These are phyloP conservation scores for Deuterostichococcus epilithicus DNA, from an alignment of 139 green algal genomes.

Conservation along the genomic window DNA sequence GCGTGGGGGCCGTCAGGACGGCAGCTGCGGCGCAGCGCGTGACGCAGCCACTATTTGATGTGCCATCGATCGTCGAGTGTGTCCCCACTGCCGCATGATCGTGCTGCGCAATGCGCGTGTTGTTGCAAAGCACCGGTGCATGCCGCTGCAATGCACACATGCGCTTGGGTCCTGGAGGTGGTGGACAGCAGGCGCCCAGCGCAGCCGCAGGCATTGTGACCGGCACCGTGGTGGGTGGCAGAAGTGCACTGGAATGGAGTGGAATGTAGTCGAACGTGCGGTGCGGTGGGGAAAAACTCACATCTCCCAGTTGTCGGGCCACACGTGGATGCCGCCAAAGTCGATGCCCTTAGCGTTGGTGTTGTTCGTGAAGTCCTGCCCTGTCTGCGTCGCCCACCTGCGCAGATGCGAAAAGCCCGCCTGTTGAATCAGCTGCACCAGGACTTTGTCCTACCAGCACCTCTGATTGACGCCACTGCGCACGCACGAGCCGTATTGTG, in stretches of 20 bases:
- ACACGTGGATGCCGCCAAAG: slow-evolving; percentile 67
- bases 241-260: neutral
- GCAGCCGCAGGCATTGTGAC: too few relatives aligned
- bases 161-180: neutral
- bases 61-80: neutral
- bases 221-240: neutral
- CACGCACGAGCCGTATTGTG: too few relatives aligned
- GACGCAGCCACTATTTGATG: neutral
- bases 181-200: neutral
- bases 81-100: neutral
- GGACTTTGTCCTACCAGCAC: too few relatives aligned
- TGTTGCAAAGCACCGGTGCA: neutral
- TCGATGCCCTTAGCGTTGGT: slow-evolving; percentile 56
- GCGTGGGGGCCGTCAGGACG: neutral
- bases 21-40: neutral
- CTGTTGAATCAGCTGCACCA: neutral
- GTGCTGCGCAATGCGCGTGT: neutral
- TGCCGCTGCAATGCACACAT: neutral
- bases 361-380: slow-evolving; percentile 76
- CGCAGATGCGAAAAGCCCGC: too few relatives aligned
- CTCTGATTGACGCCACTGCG: too few relatives aligned
- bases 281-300: neutral
- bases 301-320: slow-evolving; percentile 67
- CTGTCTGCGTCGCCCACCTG: slow-evolving; percentile 48
- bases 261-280: neutral